These are phyloP conservation scores for Kazachstania martiniae DNA, from an alignment of 805 yeast genomes.

Conservation along the genomic window DNA sequence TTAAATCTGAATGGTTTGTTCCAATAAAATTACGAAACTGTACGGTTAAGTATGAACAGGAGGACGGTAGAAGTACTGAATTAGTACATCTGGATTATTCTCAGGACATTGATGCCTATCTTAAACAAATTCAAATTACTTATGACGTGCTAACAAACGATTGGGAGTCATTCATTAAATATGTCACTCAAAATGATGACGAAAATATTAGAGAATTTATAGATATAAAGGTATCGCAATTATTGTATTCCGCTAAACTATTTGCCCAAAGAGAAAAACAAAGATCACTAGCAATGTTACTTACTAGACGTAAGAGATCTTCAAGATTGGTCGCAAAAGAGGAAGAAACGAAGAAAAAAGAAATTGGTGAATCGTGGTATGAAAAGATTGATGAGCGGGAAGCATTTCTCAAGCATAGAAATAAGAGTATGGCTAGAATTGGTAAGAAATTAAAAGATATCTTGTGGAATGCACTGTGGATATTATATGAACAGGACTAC, in stretches of 20 bases:
- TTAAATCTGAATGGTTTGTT: slow-evolving; percentile 2
- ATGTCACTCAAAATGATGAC: background rate
- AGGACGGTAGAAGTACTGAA: slow-evolving; percentile 9
- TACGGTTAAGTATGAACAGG: slow-evolving; percentile 16
- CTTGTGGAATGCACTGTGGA: slow-evolving; percentile 24
- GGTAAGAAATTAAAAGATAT: slow-evolving; percentile 19
- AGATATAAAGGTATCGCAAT: slow-evolving; percentile 6
- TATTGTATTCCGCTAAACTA: slow-evolving; percentile 19
- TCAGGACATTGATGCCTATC: slow-evolving; percentile 22
- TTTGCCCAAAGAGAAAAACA: slow-evolving; percentile 44
- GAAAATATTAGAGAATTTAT: background rate
- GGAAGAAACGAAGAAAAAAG: slow-evolving; percentile 39
- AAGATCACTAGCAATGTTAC: slow-evolving; percentile 47
- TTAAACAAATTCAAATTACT: slow-evolving; percentile 12
- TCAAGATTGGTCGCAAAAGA: slow-evolving; percentile 63
- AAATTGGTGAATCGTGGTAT: slow-evolving; percentile 31
- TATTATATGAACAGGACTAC: slow-evolving; percentile 20
- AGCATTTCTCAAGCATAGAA: slow-evolving; percentile 17
- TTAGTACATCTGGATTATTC: slow-evolving; percentile 23
- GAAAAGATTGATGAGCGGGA: slow-evolving; percentile 30
- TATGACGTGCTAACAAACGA: slow-evolving; percentile 17
- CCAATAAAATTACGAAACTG: slow-evolving; percentile 25
- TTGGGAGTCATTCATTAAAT: slow-evolving; percentile 20
- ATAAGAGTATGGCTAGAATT: slow-evolving; percentile 16
- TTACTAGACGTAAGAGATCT: slow-evolving; percentile 64